Conservation (phyloP, 2,329 filamentous ascomycete species). For the Ophiostoma triangulosporum region DNA sequence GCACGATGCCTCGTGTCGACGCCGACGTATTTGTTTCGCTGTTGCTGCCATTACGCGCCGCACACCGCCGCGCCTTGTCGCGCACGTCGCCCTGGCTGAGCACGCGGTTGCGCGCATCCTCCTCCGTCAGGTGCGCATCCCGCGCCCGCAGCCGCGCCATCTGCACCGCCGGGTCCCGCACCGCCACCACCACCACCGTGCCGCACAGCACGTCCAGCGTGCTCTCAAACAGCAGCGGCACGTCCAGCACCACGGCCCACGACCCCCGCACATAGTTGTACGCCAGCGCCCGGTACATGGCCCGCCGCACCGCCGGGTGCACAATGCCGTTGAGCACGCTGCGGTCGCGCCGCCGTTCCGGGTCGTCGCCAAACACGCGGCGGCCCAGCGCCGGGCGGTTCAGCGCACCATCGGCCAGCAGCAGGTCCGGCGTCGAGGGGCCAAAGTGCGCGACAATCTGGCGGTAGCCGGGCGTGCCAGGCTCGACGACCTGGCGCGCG, state of each 20-base stretch:
- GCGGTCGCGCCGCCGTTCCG: constrained; percentile 57
- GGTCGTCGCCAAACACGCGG: constrained; percentile 70
- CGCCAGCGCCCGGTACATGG: constrained; percentile 67
- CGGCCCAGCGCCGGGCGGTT: constrained; percentile 77
- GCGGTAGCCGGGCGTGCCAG: constrained; percentile 71
- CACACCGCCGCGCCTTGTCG: constrained; percentile 65
- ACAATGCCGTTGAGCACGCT: constrained; percentile 77
- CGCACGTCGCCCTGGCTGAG: constrained; percentile 74
- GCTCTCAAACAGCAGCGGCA: constrained; percentile 84
- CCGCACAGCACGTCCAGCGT: constrained; percentile 77
- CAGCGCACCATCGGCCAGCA: constrained; percentile 40
- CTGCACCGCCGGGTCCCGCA: constrained; percentile 66
- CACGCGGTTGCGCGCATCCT: constrained; percentile 81
- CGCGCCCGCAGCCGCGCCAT: constrained; percentile 63
- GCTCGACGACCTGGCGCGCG: constrained; percentile 86
- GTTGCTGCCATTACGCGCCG: constrained; percentile 43
- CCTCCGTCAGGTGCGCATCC: constrained; percentile 64
- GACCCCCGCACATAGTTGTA: constrained; percentile 58
- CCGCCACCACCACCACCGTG: constrained; percentile 73
- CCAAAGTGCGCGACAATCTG: constrained; percentile 73
- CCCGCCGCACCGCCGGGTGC: constrained; percentile 74
- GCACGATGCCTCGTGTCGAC: constrained; percentile 68
- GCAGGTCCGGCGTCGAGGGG: constrained; percentile 71
- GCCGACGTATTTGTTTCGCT: not conserved
- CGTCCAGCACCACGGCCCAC: constrained; percentile 86